phyloP scores from a whole-genome alignment of 225 moss, liverwort and hornwort species.

The Takakia lepidozioides region DNA sequence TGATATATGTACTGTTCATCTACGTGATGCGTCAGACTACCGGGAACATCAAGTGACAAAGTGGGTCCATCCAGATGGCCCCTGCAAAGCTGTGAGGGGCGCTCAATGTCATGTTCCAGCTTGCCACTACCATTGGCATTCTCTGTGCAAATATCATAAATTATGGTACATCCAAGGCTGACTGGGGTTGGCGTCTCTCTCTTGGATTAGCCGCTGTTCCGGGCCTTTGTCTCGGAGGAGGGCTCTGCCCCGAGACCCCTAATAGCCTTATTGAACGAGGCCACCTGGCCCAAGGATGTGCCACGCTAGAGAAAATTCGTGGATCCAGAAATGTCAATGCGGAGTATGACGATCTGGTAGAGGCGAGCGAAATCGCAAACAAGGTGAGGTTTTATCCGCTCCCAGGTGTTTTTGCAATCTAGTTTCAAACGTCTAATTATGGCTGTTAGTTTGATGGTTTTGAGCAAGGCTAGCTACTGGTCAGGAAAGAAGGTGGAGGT shows the following conservation, averaged over 20 bases:
- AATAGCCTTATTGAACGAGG: slow-evolving; percentile 7
- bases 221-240: background rate
- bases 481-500: too few relatives aligned
- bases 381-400: too few relatives aligned
- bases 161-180: slow-evolving; percentile 5
- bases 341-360: slow-evolving; percentile 5
- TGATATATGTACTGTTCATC: too few relatives aligned
- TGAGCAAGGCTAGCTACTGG: too few relatives aligned
- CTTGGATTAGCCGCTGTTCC: slow-evolving; percentile 6
- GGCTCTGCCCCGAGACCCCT: background rate
- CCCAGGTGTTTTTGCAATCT: too few relatives aligned
- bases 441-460: too few relatives aligned
- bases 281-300: background rate
- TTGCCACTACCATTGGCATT: slow-evolving; percentile 10
- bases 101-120: slow-evolving; percentile 13
- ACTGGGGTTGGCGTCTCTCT: slow-evolving; percentile 9
- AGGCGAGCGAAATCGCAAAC: slow-evolving; percentile 1
- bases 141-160: slow-evolving; percentile 9
- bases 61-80: too few relatives aligned
- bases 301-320: background rate
- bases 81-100: background rate
- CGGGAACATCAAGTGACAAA: too few relatives aligned
- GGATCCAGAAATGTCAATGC: background rate
- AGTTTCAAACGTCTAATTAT: too few relatives aligned
- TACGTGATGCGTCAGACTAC: too few relatives aligned